Evolutionary conservation across 2,329 filamentous ascomycete species (phyloP), one percentile per base, ranked within the genome.

Genomic region (Nannizziopsis arthrosporioides): DNA sequence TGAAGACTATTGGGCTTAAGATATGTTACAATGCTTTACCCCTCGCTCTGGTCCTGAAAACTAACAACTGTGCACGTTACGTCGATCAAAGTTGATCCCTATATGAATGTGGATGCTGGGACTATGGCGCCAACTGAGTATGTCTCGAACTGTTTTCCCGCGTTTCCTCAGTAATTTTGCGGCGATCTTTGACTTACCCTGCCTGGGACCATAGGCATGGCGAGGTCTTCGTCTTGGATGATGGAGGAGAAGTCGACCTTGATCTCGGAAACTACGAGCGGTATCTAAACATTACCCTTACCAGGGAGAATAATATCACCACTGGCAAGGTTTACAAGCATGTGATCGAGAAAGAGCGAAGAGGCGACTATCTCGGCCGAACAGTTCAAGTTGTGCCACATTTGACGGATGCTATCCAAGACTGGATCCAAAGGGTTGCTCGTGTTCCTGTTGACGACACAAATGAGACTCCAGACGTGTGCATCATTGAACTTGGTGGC

Each of bases 321-420:
- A 94, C 90, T 5, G 92, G 92, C 62, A 95, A 96, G 73, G 87
- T 96, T 57, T 96, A 95, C 69, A 76, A 86, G 61, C 80, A 84
- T 59, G 89, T 95, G 47, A 88, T 94, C 59, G 79, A 88, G 60
- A 80, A 78, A 53, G 80, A 84, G 67, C 72, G 81, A 55, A 69
- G 70, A 53, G 81, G 80, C 48, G 82, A 92, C 63, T 96, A 94
- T 60, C 77, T 96, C 10, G 90, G 90, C 55, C 81, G 84, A 65
- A 88, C 89, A 14, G 83, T 93, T 12, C 88, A 95, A 67, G 84
- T 93, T 88, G 48, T 81, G 93, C 61, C 85, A 82, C 14, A 94
- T 95, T 47, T 56, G 36, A 56, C 54, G 10, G 80, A 92, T 59
- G 84, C 83, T 9, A 90, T 94, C 60, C 83, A 92, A 67, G 85